Evolutionary conservation across 2,329 filamentous ascomycete genomes (phyloP).

Genomic region (Aspergillus japonicus): DNA sequence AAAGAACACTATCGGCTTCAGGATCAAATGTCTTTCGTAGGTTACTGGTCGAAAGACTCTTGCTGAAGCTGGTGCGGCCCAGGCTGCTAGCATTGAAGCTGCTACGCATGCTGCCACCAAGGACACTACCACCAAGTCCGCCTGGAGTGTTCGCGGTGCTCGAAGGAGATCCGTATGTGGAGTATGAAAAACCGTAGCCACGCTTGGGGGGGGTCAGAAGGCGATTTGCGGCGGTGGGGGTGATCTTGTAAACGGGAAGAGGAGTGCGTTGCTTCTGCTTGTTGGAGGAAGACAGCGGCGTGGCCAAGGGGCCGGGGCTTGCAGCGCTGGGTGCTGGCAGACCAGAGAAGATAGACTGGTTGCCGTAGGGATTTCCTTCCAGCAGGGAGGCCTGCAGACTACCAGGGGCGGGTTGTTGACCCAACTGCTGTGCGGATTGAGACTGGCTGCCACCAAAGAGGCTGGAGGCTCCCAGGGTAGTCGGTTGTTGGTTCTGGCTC

Average conservation of each 20-base stretch:
- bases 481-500: constrained; percentile 35
- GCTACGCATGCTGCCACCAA: constrained; percentile 43
- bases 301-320: constrained; percentile 84
- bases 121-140: constrained; percentile 63
- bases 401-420: constrained; percentile 44
- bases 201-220: constrained; percentile 81
- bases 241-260: constrained; percentile 82
- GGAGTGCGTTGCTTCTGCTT: constrained; percentile 78
- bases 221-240: constrained; percentile 74
- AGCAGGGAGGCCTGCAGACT: constrained; percentile 73
- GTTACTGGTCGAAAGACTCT: constrained; percentile 86
- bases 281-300: constrained; percentile 73
- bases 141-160: constrained; percentile 68
- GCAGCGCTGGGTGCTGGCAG: constrained; percentile 62
- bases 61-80: constrained; percentile 67
- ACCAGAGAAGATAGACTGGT: constrained; percentile 78
- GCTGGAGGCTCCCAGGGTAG: constrained; percentile 39
- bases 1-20: constrained; percentile 76
- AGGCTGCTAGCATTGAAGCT: constrained; percentile 53
- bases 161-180: constrained; percentile 81
- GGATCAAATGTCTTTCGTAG: constrained; percentile 76
- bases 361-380: constrained; percentile 86
- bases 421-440: constrained; percentile 52
- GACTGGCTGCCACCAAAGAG: constrained; percentile 56
- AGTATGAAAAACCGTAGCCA: constrained; percentile 90